Base-by-base conservation (phyloP, 1,139 yeast genomes). In the Yamadazyma kanchanaburiensis region DNA sequence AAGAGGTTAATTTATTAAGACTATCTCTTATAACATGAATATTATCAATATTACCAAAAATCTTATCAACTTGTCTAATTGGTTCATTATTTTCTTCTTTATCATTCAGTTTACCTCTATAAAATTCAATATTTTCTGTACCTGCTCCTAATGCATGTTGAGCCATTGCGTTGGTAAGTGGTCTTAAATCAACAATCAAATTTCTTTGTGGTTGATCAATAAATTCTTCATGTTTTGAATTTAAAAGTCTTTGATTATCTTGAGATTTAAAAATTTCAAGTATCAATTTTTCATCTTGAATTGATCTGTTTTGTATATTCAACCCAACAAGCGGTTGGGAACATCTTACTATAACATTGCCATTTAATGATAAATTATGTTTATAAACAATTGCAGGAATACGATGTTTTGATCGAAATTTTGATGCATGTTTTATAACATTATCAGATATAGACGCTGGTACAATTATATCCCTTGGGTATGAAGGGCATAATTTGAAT, bases 91-190 rank as follows among this genome's bases (percentile, higher is more conserved):
- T 12, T 6, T 29, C 38, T 25, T 25, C 32, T 30, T 23, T 22
- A 12, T 41, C 40, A 13, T 32, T 40, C 15, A 31, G 38, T 21
- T 25, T 39, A 39, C 66, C 69, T 22, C 78, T 70, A 58, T 91
- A 89, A 49, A 86, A 77, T 38, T 89, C 97, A 70, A 88, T 85
- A 43, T 76, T 82, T 50, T 91, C 98, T 0, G 96, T 83, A 1
- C 98, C 98, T 5, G 97, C 98, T 5, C 98, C 98, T 16, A 91
- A 60, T 0, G 97, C 97, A 34, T 88, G 87, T 50, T 91, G 98
- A 0, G 96, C 98, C 77, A 88, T 77, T 8, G 98, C 97, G 55
- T 91, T 91, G 0, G 96, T 83, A 9, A 88, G 58, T 1, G 98
- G 98, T 34, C 98, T 65, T 15, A 95, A 83, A 59, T 91, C 98